phyloP scores from a whole-genome alignment of 352 stramenopile species.

The Globisporangium recalcitrans region DNA sequence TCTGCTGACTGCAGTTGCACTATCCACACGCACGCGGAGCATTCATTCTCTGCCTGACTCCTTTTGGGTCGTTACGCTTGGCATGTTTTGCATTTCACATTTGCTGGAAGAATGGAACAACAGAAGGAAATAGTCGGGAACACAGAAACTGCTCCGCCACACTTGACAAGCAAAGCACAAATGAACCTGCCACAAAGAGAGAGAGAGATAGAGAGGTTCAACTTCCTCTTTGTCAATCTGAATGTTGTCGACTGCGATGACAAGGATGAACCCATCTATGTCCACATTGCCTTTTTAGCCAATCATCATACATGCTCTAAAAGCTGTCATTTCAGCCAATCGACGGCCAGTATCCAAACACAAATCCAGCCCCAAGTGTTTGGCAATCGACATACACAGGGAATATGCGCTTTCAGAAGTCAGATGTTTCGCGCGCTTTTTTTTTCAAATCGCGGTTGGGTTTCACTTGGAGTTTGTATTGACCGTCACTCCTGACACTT shows the following conservation, averaged over 20 bases:
- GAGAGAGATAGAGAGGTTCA: too few species aligned
- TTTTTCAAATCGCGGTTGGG: slow-evolving; percentile 9
- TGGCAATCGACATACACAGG: neutral
- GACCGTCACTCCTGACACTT: neutral
- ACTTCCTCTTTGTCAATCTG: too few species aligned
- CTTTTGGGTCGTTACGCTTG: neutral
- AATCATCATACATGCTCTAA: too few species aligned
- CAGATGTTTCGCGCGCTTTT: slow-evolving; percentile 12
- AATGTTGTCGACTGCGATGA: too few species aligned
- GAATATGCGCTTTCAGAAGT: neutral
- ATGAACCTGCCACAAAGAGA: too few species aligned
- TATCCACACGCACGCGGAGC: slow-evolving; percentile 2
- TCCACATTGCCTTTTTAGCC: too few species aligned
- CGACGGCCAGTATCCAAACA: neutral
- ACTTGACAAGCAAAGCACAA: neutral
- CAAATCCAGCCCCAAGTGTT: too few species aligned
- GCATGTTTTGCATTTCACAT: neutral
- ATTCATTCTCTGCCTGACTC: neutral
- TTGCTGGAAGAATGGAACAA: neutral
- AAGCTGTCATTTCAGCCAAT: neutral
- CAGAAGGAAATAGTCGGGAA: neutral
- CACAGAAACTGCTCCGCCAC: neutral
- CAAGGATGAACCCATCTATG: too few species aligned
- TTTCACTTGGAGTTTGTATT: slow-evolving; percentile 15
- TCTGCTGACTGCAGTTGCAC: slow-evolving; percentile 3